Evolutionary conservation across 805 yeast genomes (phyloP).

Genomic region (Hanseniaspora hatyaiensis): DNA sequence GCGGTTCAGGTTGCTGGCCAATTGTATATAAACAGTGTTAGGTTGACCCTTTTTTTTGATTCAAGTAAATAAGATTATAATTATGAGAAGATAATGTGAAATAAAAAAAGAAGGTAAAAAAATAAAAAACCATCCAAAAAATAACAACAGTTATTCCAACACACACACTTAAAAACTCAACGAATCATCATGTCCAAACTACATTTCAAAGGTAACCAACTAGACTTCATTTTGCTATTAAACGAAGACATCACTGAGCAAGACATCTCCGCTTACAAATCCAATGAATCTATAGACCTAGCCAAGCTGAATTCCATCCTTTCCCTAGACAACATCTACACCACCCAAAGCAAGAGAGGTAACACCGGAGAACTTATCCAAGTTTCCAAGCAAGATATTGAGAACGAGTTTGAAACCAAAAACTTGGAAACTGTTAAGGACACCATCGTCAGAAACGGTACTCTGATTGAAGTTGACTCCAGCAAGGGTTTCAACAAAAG

Average conservation of each 20-base stretch:
- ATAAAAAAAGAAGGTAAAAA: too few species aligned
- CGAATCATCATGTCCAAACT: constrained; percentile 30
- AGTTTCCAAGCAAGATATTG: constrained; percentile 55
- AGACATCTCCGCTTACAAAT: not conserved
- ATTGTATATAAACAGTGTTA: too few species aligned
- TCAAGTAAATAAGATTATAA: too few species aligned
- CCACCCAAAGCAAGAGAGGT: constrained; percentile 50
- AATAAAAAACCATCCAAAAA: too few species aligned
- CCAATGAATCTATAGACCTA: constrained; percentile 1
- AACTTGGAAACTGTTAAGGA: constrained; percentile 46
- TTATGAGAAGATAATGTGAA: too few species aligned
- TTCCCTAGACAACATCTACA: constrained; percentile 39
- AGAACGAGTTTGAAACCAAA: constrained; percentile 54
- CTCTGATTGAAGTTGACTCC: constrained; percentile 37
- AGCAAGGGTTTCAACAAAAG: constrained; percentile 24
- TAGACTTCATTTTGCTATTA: constrained; percentile 54
- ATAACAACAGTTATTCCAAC: too few species aligned
- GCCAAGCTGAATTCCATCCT: constrained; percentile 3
- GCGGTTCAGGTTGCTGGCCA: too few species aligned
- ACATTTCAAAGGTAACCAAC: constrained; percentile 52
- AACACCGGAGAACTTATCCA: constrained; percentile 58
- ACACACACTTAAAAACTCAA: too few species aligned
- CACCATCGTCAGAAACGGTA: constrained; percentile 47
- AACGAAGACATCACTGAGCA: constrained; percentile 4
- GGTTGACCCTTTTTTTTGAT: too few species aligned